Conservation (phyloP, 495 filamentous ascomycete genomes). For the Bacidia rubella region DNA sequence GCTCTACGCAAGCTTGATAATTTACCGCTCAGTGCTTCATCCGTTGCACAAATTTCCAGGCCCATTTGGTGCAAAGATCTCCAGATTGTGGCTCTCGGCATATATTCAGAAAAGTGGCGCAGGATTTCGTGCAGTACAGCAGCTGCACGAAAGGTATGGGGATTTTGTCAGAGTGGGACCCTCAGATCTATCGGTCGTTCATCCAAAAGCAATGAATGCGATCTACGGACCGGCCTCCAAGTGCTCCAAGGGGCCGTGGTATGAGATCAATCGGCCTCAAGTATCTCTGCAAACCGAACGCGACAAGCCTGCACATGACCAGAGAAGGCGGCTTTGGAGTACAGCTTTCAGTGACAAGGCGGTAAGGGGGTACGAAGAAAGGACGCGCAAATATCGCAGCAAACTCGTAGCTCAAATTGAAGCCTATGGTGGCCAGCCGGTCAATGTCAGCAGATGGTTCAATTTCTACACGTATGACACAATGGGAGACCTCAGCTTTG, state of each 20-base stretch:
- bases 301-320: constrained; percentile 24
- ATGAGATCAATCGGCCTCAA: constrained; percentile 20
- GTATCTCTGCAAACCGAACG: constrained; percentile 26
- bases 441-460: constrained; percentile 34
- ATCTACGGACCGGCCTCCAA: constrained; percentile 25
- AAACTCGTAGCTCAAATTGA: constrained; percentile 21
- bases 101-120: constrained; percentile 19
- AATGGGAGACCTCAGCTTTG: constrained; percentile 39
- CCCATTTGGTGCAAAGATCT: constrained; percentile 23
- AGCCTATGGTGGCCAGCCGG: constrained; percentile 5
- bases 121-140: constrained; percentile 21
- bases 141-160: constrained; percentile 33
- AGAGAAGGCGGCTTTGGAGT: constrained; percentile 28
- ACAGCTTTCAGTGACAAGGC: constrained; percentile 27
- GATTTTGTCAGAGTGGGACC: constrained; percentile 24
- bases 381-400: constrained; percentile 17
- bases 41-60: constrained; percentile 27
- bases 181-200: constrained; percentile 26
- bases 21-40: constrained; percentile 26
- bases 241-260: constrained; percentile 29
- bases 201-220: constrained; percentile 23
- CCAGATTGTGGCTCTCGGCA: constrained; percentile 20
- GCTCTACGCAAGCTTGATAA: constrained; percentile 24
- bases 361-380: constrained; percentile 25
- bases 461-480: constrained; percentile 37